Percentiles rank a stretch among this genome's conserved stretches.
Conservation (phyloP, 768 basidiomycete species). For the Mycena leptocephala region DNA sequence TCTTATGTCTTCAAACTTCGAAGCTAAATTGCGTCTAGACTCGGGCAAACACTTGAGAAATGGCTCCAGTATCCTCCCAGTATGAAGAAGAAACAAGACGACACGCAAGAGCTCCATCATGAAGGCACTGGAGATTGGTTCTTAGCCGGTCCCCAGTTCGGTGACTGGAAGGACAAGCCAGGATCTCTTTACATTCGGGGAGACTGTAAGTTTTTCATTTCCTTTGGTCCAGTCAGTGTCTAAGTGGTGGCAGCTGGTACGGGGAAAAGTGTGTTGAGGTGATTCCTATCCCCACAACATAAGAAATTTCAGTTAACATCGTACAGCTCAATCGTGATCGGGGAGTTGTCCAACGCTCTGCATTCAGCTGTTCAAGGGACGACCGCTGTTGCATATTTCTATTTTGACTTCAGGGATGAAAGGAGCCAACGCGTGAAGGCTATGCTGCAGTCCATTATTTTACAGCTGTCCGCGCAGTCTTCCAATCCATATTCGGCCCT, state of each 20-base stretch:
- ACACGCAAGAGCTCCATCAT: background rate
- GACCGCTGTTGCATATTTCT: no score
- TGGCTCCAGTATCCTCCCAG: background rate
- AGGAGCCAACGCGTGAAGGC: background rate
- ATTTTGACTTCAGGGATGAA: no score
- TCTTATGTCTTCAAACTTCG: background rate
- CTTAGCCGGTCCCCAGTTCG: background rate
- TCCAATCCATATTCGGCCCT: background rate
- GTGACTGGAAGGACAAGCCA: background rate
- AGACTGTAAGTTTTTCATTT: background rate
- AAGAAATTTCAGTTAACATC: no score
- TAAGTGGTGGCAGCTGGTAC: background rate
- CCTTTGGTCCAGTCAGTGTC: no score
- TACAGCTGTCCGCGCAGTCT: background rate
- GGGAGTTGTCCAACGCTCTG: background rate
- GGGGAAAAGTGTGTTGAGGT: background rate
- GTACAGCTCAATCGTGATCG: background rate
- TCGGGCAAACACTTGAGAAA: background rate
- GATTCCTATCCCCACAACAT: background rate
- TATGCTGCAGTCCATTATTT: background rate
- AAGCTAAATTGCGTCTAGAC: background rate
- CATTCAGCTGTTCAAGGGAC: no score
- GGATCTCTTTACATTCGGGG: background rate
- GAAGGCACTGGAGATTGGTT: conserved; percentile 1
- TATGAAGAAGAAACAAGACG: no score